These are phyloP conservation scores for Hyaloscypha variabilis DNA, from an alignment of 495 filamentous ascomycete species.

Conservation along the genomic window DNA sequence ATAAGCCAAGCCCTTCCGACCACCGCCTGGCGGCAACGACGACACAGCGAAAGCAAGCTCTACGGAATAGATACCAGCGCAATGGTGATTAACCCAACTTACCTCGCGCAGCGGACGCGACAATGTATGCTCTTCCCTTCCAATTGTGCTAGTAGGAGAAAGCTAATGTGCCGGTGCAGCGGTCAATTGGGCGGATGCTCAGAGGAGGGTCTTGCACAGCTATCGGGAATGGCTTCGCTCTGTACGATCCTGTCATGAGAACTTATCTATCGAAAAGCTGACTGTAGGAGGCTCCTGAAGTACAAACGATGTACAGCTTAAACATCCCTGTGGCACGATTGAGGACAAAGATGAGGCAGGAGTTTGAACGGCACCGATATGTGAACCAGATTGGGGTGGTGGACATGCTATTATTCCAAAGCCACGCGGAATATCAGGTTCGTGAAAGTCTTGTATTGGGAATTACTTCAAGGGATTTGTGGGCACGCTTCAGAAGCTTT, in stretches of 20 bases:
- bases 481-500: neutral
- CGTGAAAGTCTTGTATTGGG: constrained; percentile 25
- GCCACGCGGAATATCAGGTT: constrained; percentile 87
- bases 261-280: constrained; percentile 4
- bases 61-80: constrained; percentile 15
- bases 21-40: constrained; percentile 23
- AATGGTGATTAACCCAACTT: constrained; percentile 88
- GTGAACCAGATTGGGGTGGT: constrained; percentile 85
- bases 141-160: neutral
- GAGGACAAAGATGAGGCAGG: constrained; percentile 92
- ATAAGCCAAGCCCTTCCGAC: constrained; percentile 20
- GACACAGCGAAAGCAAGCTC: neutral
- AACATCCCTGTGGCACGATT: constrained; percentile 84
- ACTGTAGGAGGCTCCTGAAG: constrained; percentile 77
- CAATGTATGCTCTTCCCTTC: constrained; percentile 67
- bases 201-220: constrained; percentile 74
- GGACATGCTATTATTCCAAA: constrained; percentile 86
- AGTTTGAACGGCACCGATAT: constrained; percentile 95
- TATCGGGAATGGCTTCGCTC: constrained; percentile 95
- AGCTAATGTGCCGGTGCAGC: constrained; percentile 53
- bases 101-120: constrained; percentile 86
- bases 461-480: neutral
- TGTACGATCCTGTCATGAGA: constrained; percentile 56
- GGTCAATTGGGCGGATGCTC: constrained; percentile 83
- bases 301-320: constrained; percentile 94